Percentiles rank a stretch among this genome's conserved stretches.
phyloP scores from a whole-genome alignment of 1,284 basidiomycete genomes.

The Austroboletus rostrupii region DNA sequence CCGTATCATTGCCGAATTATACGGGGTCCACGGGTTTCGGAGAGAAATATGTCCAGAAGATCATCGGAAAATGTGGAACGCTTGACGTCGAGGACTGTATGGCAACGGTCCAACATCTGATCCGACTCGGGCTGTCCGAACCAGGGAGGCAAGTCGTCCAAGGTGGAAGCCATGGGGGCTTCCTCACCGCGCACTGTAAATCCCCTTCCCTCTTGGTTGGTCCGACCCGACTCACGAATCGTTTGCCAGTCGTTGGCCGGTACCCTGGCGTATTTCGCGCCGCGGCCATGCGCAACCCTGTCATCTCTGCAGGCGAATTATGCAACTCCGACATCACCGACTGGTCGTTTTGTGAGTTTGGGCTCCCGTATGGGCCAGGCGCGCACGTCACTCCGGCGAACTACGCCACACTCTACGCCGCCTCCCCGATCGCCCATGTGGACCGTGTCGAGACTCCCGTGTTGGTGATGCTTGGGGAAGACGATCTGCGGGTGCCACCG shows the following conservation, averaged over 20 bases:
- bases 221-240: constrained; percentile 5
- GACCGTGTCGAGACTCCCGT: constrained; percentile 52
- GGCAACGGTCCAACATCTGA: constrained; percentile 40
- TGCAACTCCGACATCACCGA: constrained; percentile 61
- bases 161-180: constrained; percentile 76
- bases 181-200: constrained; percentile 59
- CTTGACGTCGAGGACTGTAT: constrained; percentile 68
- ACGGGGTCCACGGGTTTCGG: constrained; percentile 61
- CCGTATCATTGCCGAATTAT: constrained; percentile 62
- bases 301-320: constrained; percentile 56
- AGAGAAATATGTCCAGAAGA: constrained; percentile 37
- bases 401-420: constrained; percentile 43
- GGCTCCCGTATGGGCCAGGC: constrained; percentile 31
- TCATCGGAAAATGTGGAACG: constrained; percentile 58
- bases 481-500: constrained; percentile 62
- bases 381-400: constrained; percentile 42
- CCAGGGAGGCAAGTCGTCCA: constrained; percentile 50
- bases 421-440: constrained; percentile 59
- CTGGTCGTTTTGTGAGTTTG: constrained; percentile 66
- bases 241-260: constrained; percentile 53
- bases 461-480: constrained; percentile 55
- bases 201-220: not conserved
- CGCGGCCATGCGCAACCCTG: constrained; percentile 65
- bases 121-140: constrained; percentile 44
- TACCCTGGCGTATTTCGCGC: constrained; percentile 60